These are phyloP conservation scores for Phaeodactylum tricornutum DNA, from an alignment of 108 stramenopile species.

Conservation along the genomic window DNA sequence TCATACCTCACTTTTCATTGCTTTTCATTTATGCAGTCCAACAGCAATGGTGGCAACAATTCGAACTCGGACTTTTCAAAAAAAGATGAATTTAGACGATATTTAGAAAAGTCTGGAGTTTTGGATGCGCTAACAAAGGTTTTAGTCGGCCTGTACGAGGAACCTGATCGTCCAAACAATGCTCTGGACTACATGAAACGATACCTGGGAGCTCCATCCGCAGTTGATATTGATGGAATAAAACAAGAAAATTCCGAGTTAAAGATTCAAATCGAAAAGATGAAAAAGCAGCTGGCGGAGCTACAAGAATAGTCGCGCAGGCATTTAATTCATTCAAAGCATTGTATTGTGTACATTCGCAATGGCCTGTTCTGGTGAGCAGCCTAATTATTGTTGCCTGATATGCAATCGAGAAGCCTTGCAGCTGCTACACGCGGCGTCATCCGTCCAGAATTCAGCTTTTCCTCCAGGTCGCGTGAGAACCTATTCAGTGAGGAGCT, in stretches of 20 bases:
- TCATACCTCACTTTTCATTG: too few species aligned
- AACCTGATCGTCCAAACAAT: constrained; percentile 85
- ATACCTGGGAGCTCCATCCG: constrained; percentile 44
- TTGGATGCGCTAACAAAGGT: constrained; percentile 92
- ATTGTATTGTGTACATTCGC: too few species aligned
- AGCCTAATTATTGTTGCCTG: too few species aligned
- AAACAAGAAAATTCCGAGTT: constrained; percentile 75
- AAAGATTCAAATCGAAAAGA: constrained; percentile 36
- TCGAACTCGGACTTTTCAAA: too few species aligned
- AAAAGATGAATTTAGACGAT: constrained; percentile 96
- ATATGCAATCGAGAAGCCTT: constrained; percentile 27
- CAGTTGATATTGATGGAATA: constrained; percentile 77
- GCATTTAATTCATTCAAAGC: too few species aligned
- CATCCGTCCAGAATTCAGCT: constrained; percentile 25
- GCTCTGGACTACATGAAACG: constrained; percentile 86
- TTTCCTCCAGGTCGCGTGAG: too few species aligned
- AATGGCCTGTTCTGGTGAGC: too few species aligned
- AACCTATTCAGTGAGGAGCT: too few species aligned
- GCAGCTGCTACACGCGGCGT: constrained; percentile 54
- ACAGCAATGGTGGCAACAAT: too few species aligned
- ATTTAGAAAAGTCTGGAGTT: constrained; percentile 90
- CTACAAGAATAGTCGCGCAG: too few species aligned
- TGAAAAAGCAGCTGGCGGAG: constrained; percentile 36
- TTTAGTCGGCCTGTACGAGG: constrained; percentile 88
- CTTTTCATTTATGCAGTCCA: too few species aligned